Evolutionary conservation across 176 grass and related monocot genomes (phyloP), one percentile per base, ranked within the genome.

Genomic region (Cenchrus purpureus): DNA sequence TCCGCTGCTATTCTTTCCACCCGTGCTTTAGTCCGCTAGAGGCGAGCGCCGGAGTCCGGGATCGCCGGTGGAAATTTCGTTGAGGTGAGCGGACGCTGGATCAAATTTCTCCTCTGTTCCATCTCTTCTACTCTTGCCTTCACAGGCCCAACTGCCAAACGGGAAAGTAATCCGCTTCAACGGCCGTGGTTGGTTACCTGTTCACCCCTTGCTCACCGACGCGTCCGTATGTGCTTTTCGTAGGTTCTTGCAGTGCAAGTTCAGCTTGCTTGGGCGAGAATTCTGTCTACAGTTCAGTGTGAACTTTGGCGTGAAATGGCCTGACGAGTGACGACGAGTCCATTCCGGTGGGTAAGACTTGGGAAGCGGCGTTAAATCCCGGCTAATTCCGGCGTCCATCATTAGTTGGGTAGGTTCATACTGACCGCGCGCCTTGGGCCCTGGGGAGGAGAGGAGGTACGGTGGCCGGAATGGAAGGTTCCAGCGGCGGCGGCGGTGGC

Each of bases 161-260:
- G 57, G 8, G 4, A 40, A 40, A 40, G 37, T 40, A 40, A 40
- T 40, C 10, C 7, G 12, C 66, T 57, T 68, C 49, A 0, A 73
- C 74, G 58, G 66, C 65, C 49, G 32, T 9, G 28, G 12, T 40
- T 56, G 77, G 52, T 69, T 76, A 44, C 57, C 71, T 48, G 14
- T 74, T 87, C 45, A 32, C 40, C 10, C 22, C 50, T 59, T 67
- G 14, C 69, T 58, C 44, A 54, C 3, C 50, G 25, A 8, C 14
- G 34, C 55, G 40, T 20, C 14, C 11, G 20, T 7, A 6, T 22
- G 31, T 58, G 16, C 32, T 43, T 43, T 28, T 65, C 45, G 19
- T 78, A 9, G n/a, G 6, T 76, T 80, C 81, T 81, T 70, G 85
- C 89, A 87, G 89, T 40, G 1, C 53, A 69, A 71, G 75, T 16